phyloP scores from a whole-genome alignment of 208 protist species.

The Trypanosomatidae sp. region DNA sequence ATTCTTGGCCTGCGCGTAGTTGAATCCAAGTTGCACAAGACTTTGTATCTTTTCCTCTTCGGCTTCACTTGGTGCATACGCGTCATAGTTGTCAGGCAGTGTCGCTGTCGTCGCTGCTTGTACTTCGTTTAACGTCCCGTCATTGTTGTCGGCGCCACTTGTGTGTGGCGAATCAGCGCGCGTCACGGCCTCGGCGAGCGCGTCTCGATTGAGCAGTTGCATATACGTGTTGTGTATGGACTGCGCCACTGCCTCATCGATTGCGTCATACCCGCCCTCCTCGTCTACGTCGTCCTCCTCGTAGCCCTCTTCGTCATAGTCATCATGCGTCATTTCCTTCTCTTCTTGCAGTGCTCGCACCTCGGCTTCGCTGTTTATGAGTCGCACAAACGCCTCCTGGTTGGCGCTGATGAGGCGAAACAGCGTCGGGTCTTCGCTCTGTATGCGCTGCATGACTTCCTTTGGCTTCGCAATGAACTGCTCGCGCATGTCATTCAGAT shows the following conservation, averaged over 20 bases:
- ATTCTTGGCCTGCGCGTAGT: conserved; percentile 65
- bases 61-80: conserved; percentile 42
- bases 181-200: neutral
- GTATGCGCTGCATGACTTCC: conserved; percentile 55
- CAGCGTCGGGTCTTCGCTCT: conserved; percentile 45
- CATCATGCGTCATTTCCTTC: conserved; percentile 6
- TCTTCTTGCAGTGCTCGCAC: conserved; percentile 14
- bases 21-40: conserved; percentile 71
- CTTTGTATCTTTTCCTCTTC: conserved; percentile 80
- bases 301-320: conserved; percentile 4
- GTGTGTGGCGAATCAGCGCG: neutral
- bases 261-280: neutral
- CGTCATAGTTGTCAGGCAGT: conserved; percentile 13
- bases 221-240: neutral
- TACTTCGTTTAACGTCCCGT: neutral
- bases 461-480: conserved; percentile 60
- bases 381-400: conserved; percentile 54
- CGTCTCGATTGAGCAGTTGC: neutral
- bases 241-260: conserved; percentile 1
- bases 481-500: conserved; percentile 65
- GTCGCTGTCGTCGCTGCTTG: neutral
- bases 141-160: conserved; percentile 1
- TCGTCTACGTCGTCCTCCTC: conserved; percentile 5
- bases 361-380: conserved; percentile 66
- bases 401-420: conserved; percentile 70